Evolutionary conservation across 805 yeast genomes (phyloP).

Genomic region (Monosporozyma siamensis): DNA sequence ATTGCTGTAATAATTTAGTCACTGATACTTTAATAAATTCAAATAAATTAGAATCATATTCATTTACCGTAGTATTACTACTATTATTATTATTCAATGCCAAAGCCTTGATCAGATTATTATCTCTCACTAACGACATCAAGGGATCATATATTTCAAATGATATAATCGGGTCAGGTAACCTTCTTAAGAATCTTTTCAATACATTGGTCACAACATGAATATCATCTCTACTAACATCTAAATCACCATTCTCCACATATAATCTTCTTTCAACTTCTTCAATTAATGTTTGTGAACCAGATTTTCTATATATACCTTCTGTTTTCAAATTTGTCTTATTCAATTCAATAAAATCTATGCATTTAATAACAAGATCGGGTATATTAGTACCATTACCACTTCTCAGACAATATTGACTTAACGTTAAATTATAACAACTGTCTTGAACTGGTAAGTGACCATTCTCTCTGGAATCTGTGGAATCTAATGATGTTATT

Average conservation of each 20-base stretch:
- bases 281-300: slow-evolving; percentile 48
- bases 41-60: slow-evolving; percentile 9
- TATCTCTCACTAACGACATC: slow-evolving; percentile 42
- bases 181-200: slow-evolving; percentile 74
- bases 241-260: slow-evolving; percentile 15
- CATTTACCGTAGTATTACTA: too few species aligned
- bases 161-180: slow-evolving; percentile 80
- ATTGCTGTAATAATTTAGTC: slow-evolving; percentile 7
- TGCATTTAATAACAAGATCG: slow-evolving; percentile 57
- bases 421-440: slow-evolving; percentile 39
- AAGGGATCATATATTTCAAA: slow-evolving; percentile 57
- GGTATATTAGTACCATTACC: slow-evolving; percentile 59
- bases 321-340: slow-evolving; percentile 56
- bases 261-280: slow-evolving; percentile 21
- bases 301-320: slow-evolving; percentile 88
- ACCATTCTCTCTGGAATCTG: neutral
- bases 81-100: slow-evolving; percentile 16
- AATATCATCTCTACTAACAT: slow-evolving; percentile 49
- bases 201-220: slow-evolving; percentile 80
- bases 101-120: slow-evolving; percentile 13
- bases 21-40: slow-evolving; percentile 23
- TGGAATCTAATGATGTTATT: neutral
- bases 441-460: too few species aligned
- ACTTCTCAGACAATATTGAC: slow-evolving; percentile 42
- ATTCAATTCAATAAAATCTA: slow-evolving; percentile 45